phyloP scores from a whole-genome alignment of 306 rosid genomes.

The Acacia confusa region DNA sequence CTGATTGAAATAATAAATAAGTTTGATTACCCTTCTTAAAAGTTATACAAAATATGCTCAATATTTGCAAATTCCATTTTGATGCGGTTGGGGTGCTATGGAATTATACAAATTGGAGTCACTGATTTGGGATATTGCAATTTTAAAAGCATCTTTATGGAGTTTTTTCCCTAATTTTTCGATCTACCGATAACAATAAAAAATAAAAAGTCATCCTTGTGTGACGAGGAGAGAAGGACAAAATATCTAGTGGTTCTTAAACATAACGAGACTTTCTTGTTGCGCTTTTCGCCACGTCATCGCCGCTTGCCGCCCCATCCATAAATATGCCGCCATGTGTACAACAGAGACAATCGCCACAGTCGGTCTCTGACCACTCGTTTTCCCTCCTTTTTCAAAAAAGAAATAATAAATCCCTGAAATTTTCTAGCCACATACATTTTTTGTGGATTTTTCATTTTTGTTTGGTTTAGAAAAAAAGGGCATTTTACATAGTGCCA shows the following conservation, averaged over 20 bases:
- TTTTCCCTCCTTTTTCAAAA: background rate
- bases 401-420: background rate
- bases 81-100: too few relatives aligned
- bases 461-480: background rate
- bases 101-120: too few relatives aligned
- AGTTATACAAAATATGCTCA: too few relatives aligned
- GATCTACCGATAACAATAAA: background rate
- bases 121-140: too few relatives aligned
- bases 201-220: background rate
- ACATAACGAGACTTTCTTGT: constrained; percentile 11
- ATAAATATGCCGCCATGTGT: constrained; percentile 26
- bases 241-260: constrained; percentile 38
- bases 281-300: constrained; percentile 54
- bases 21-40: too few relatives aligned
- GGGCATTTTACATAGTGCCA: constrained; percentile 13
- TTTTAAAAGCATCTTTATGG: too few relatives aligned
- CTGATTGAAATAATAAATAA: too few relatives aligned
- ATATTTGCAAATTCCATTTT: too few relatives aligned
- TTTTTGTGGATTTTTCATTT: background rate
- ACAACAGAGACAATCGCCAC: background rate
- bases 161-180: background rate
- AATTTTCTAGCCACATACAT: constrained; percentile 37
- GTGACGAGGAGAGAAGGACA: constrained; percentile 23
- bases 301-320: constrained; percentile 42
- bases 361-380: constrained; percentile 39